phyloP scores from a whole-genome alignment of 164 flowering plant genomes.

The Dillenia turbinata region DNA sequence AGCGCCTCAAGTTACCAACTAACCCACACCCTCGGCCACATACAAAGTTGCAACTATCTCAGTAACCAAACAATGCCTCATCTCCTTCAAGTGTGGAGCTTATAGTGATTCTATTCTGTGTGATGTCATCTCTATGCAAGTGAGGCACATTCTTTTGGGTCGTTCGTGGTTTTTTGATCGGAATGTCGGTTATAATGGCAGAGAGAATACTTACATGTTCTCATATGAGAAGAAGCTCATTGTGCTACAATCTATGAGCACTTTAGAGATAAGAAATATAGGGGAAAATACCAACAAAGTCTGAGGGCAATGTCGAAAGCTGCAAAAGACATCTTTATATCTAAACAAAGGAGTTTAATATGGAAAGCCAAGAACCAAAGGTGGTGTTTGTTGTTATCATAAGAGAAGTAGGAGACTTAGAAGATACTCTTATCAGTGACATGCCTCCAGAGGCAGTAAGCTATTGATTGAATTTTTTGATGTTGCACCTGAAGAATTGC shows the following conservation, averaged over 20 bases:
- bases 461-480: background rate
- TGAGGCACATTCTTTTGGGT: conserved; percentile 9
- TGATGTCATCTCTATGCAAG: conserved; percentile 9
- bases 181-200: background rate
- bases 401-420: background rate
- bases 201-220: background rate
- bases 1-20: background rate
- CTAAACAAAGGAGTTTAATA: background rate
- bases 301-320: background rate
- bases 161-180: conserved; percentile 11
- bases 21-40: background rate
- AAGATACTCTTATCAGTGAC: background rate
- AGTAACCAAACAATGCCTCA: background rate
- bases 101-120: conserved; percentile 2
- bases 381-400: background rate
- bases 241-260: background rate
- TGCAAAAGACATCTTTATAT: background rate
- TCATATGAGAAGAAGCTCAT: background rate
- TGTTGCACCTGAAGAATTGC: background rate
- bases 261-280: background rate
- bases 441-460: background rate
- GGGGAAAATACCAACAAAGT: no score
- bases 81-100: background rate
- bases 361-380: background rate
- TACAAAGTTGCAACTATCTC: background rate